phyloP scores from a whole-genome alignment of 164 flowering plant species.

The Stephania yunnanensis region DNA sequence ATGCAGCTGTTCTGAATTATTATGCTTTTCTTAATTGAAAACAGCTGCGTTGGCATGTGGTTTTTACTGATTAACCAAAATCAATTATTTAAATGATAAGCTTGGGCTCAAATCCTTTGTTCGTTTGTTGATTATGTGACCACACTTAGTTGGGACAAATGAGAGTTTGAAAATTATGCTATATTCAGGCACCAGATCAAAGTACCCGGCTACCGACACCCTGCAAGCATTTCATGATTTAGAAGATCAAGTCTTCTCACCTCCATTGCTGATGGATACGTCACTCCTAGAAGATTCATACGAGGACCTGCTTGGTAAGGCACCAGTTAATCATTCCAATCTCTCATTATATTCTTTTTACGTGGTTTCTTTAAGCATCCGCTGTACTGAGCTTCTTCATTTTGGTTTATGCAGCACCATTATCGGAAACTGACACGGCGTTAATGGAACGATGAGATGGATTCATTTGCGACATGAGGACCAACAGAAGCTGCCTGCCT shows the following conservation, averaged over 20 bases:
- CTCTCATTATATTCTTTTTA: background rate
- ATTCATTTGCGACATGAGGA: background rate
- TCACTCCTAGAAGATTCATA: slow-evolving; percentile 64
- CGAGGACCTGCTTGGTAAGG: slow-evolving; percentile 94
- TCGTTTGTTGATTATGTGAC: too few relatives aligned
- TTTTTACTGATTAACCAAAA: background rate
- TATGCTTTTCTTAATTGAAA: background rate
- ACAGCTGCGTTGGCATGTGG: background rate
- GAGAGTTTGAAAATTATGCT: too few relatives aligned
- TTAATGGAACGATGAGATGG: slow-evolving; percentile 60
- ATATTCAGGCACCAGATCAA: slow-evolving; percentile 26
- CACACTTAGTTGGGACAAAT: too few relatives aligned
- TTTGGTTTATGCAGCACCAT: slow-evolving; percentile 52
- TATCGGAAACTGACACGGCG: slow-evolving; percentile 77
- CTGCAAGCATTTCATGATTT: slow-evolving; percentile 44
- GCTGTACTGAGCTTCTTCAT: background rate
- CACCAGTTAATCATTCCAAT: background rate
- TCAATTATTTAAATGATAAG: background rate
- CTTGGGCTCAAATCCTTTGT: background rate
- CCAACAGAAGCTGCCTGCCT: background rate
- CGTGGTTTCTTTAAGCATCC: background rate
- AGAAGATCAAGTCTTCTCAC: slow-evolving; percentile 80
- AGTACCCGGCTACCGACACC: slow-evolving; percentile 36
- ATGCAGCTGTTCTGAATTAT: background rate
- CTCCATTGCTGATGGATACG: slow-evolving; percentile 82